These are phyloP conservation scores for Spathaspora boniae DNA, from an alignment of 805 yeast genomes.

Conservation along the genomic window DNA sequence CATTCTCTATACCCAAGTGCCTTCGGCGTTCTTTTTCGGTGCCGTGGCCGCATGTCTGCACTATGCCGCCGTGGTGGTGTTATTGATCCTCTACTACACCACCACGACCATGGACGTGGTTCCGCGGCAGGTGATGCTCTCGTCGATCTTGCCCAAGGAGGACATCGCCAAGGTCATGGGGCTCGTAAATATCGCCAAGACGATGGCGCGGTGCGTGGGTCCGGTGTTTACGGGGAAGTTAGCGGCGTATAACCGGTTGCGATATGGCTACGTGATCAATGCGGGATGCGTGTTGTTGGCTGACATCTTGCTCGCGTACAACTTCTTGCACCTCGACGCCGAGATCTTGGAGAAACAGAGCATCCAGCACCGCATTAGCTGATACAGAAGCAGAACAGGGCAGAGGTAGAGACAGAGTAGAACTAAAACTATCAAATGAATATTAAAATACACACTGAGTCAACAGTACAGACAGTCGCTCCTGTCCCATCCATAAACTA, in stretches of 20 bases:
- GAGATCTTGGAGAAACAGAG: slow-evolving; percentile 21
- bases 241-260: slow-evolving; percentile 48
- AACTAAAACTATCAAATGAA: too few relatives aligned
- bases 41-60: slow-evolving; percentile 27
- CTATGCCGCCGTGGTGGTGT: slow-evolving; percentile 41
- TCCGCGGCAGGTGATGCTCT: slow-evolving; percentile 78
- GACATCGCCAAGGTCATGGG: slow-evolving; percentile 82
- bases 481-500: slow-evolving; percentile 1
- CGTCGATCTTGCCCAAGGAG: slow-evolving; percentile 57
- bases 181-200: slow-evolving; percentile 79
- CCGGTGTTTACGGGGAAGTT: slow-evolving; percentile 76
- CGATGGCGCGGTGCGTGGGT: slow-evolving; percentile 79
- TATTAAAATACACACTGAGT: too few relatives aligned
- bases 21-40: slow-evolving; percentile 62
- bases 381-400: too few relatives aligned
- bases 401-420: not conserved
- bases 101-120: slow-evolving; percentile 87
- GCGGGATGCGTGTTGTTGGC: slow-evolving; percentile 50
- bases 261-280: slow-evolving; percentile 51
- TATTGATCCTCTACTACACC: slow-evolving; percentile 54
- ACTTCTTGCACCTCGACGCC: slow-evolving; percentile 39
- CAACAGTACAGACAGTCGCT: too few relatives aligned
- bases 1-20: slow-evolving; percentile 69
- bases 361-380: too few relatives aligned
- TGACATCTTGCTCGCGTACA: slow-evolving; percentile 41